Evolutionary conservation across 768 basidiomycete genomes (phyloP).

Genomic region (Coprinellus aureogranulatus): DNA sequence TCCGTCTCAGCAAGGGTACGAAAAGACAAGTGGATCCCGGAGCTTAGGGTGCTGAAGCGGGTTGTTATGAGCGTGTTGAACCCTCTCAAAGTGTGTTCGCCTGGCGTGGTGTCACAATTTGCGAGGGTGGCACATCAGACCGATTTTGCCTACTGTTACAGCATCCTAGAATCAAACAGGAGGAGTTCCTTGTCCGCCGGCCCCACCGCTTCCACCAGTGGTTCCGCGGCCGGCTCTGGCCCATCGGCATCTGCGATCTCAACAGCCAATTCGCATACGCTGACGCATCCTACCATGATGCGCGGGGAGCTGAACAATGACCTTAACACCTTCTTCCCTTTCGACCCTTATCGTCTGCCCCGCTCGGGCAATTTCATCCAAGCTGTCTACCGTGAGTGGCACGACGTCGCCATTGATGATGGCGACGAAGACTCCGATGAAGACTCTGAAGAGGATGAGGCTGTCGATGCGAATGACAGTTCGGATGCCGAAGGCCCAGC

Average conservation of each 20-base stretch:
- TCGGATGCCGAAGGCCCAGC: conserved; percentile 5
- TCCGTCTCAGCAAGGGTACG: not conserved
- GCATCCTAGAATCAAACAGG: conserved; percentile 85
- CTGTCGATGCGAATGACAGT: conserved; percentile 21
- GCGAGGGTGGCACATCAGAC: conserved; percentile 89
- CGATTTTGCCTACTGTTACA: conserved; percentile 91
- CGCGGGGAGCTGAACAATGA: conserved; percentile 46
- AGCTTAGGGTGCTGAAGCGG: conserved; percentile 74
- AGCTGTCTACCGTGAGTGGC: conserved; percentile 87
- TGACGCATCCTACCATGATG: conserved; percentile 14
- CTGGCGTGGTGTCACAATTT: conserved; percentile 89
- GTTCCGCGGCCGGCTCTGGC: conserved; percentile 16
- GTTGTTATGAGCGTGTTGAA: conserved; percentile 81
- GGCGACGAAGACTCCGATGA: conserved; percentile 68
- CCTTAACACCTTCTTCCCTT: conserved; percentile 94
- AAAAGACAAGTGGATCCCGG: conserved; percentile 79
- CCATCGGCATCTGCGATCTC: conserved; percentile 10
- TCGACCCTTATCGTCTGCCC: conserved; percentile 93
- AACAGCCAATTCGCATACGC: not conserved
- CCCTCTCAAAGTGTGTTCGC: conserved; percentile 71
- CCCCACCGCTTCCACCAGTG: conserved; percentile 38
- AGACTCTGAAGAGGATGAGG: conserved; percentile 51
- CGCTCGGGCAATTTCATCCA: conserved; percentile 76
- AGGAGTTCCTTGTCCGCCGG: conserved; percentile 29
- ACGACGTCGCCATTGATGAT: conserved; percentile 74